A percentile compares a stretch with the other conserved stretches of the same genome.
phyloP scores from a whole-genome alignment of 1,284 basidiomycete species.

The Ganoderma sinense region DNA sequence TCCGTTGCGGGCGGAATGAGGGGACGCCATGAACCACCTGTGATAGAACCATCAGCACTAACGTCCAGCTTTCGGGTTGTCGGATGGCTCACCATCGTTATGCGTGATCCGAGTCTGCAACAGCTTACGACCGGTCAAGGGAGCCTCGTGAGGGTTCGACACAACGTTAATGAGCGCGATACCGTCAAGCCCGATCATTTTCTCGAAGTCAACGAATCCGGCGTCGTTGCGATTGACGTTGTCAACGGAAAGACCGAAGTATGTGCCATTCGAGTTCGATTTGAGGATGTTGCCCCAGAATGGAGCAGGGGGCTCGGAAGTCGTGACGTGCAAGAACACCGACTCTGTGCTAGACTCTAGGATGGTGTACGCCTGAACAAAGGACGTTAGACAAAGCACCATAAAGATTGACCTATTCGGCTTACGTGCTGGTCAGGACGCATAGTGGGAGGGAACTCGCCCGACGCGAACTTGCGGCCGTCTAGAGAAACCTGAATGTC shows the following conservation, averaged over 20 bases:
- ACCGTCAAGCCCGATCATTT: slow-evolving; percentile 95
- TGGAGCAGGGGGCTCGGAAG: slow-evolving; percentile 75
- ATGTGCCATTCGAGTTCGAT: slow-evolving; percentile 98
- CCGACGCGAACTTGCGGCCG: slow-evolving; percentile 84
- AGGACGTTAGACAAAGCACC: slow-evolving; percentile 5
- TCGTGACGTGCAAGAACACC: slow-evolving; percentile 96
- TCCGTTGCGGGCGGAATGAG: slow-evolving; percentile 81
- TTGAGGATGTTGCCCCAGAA: slow-evolving; percentile 95
- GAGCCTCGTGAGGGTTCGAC: slow-evolving; percentile 81
- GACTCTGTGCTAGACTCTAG: slow-evolving; percentile 94
- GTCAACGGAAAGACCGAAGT: slow-evolving; percentile 88
- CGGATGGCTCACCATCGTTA: slow-evolving; percentile 79
- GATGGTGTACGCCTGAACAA: slow-evolving; percentile 84
- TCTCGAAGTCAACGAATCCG: slow-evolving; percentile 98
- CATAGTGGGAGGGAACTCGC: slow-evolving; percentile 91
- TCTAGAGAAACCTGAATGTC: slow-evolving; percentile 93
- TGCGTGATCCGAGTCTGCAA: slow-evolving; percentile 93
- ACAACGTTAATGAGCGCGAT: slow-evolving; percentile 95
- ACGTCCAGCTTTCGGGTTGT: background rate
- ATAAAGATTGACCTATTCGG: slow-evolving; percentile 12
- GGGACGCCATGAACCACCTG: slow-evolving; percentile 88
- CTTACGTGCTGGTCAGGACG: slow-evolving; percentile 86
- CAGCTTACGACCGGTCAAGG: slow-evolving; percentile 77
- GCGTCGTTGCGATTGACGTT: slow-evolving; percentile 89
- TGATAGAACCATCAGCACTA: background rate